phyloP scores from a whole-genome alignment of 306 rosid genomes.

The Luffa acutangula region DNA sequence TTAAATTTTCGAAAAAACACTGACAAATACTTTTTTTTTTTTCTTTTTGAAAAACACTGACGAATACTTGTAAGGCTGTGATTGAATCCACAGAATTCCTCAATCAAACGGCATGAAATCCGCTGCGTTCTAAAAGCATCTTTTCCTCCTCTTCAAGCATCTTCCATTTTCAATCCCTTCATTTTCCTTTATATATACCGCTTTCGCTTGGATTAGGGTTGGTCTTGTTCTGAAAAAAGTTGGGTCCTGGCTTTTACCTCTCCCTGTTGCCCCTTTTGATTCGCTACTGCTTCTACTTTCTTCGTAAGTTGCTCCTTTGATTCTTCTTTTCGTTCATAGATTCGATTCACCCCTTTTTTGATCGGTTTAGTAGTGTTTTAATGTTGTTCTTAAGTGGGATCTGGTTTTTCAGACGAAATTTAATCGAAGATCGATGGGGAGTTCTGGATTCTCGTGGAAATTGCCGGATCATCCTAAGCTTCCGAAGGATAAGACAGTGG shows the following conservation, averaged over 20 bases:
- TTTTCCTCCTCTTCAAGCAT: neutral
- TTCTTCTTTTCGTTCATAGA: neutral
- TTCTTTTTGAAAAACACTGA: neutral
- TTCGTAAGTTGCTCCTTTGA: neutral
- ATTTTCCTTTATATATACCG: neutral
- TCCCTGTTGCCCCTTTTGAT: neutral
- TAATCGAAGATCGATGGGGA: constrained; percentile 41
- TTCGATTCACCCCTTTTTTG: neutral
- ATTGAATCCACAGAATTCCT: neutral
- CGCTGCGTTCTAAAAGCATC: neutral
- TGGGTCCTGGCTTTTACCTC: neutral
- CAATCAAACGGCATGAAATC: constrained; percentile 10
- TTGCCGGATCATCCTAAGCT: constrained; percentile 91
- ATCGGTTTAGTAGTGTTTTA: neutral
- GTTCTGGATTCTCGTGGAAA: constrained; percentile 56
- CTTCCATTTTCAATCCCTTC: neutral
- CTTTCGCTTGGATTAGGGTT: neutral
- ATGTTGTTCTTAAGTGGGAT: neutral
- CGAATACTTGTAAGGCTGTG: constrained; percentile 2
- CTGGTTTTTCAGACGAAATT: neutral
- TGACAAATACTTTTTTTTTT: no score
- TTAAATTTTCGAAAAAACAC: no score
- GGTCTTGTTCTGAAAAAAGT: neutral
- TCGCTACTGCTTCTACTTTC: neutral
- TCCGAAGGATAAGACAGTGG: constrained; percentile 78